These are phyloP conservation scores for Cornus suecica DNA, from an alignment of 148 eudicot species.

Conservation along the genomic window DNA sequence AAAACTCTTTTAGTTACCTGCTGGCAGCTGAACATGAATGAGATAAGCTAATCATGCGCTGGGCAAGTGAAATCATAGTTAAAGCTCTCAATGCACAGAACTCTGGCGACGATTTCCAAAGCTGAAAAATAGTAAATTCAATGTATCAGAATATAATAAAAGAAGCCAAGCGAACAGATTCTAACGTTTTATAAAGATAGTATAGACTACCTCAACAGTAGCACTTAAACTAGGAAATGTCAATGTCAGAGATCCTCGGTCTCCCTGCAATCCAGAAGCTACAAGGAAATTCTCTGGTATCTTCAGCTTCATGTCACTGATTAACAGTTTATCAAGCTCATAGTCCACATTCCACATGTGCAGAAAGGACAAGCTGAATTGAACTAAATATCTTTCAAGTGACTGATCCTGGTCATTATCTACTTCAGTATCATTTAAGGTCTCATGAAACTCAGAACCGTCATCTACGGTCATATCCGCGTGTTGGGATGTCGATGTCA, in stretches of 20 bases:
- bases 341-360: constrained; percentile 85
- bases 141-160: constrained; percentile 24
- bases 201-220: constrained; percentile 66
- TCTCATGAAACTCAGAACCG: constrained; percentile 29
- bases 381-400: constrained; percentile 50
- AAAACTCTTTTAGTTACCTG: constrained; percentile 47
- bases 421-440: constrained; percentile 24
- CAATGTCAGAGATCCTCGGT: constrained; percentile 85
- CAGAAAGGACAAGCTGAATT: constrained; percentile 78
- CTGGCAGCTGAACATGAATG: constrained; percentile 72
- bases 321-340: constrained; percentile 68
- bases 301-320: constrained; percentile 69
- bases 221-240: constrained; percentile 70
- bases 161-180: constrained; percentile 6
- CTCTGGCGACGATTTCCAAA: constrained; percentile 96
- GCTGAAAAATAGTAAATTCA: constrained; percentile 59
- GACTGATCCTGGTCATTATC: constrained; percentile 28
- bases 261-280: constrained; percentile 88
- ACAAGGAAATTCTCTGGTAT: constrained; percentile 51
- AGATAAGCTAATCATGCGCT: constrained; percentile 72
- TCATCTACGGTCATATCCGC: constrained; percentile 19
- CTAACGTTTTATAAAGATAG: constrained; percentile 23
- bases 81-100: constrained; percentile 91
- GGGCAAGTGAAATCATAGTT: constrained; percentile 86
- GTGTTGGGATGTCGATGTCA: constrained; percentile 20